Conservation (phyloP, 495 filamentous ascomycete species). For the Trypethelium eluteriae region DNA sequence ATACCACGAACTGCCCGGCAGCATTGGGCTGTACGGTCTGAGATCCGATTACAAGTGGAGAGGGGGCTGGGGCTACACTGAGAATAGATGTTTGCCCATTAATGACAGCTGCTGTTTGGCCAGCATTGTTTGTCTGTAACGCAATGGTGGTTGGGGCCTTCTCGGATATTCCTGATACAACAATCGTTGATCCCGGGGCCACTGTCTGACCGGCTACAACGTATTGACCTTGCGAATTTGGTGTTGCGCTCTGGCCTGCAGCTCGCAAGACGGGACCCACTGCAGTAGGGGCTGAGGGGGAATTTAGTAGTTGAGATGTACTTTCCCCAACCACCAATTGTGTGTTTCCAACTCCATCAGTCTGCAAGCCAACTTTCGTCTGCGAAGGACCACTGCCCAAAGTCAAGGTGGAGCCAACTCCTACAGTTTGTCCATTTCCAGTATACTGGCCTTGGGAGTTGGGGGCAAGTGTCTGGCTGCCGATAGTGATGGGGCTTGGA, state of each 20-base stretch:
- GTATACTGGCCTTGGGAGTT: neutral
- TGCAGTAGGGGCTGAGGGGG: neutral
- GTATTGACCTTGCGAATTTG: neutral
- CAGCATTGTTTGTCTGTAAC: neutral
- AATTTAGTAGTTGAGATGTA: neutral
- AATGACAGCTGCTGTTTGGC: constrained; percentile 1
- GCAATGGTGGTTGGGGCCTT: neutral
- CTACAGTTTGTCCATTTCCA: constrained; percentile 10
- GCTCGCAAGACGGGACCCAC: neutral
- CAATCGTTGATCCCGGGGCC: neutral
- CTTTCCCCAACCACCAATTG: constrained; percentile 9
- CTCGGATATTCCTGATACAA: neutral
- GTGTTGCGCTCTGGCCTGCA: neutral
- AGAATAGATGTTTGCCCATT: neutral
- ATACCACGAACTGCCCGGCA: constrained; percentile 13
- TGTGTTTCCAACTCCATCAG: neutral
- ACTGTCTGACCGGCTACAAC: neutral
- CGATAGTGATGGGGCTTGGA: neutral
- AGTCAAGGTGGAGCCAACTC: constrained; percentile 9
- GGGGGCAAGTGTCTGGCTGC: neutral
- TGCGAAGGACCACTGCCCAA: constrained; percentile 1
- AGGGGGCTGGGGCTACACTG: neutral
- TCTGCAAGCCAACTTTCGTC: constrained; percentile 12
- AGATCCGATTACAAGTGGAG: constrained; percentile 15
- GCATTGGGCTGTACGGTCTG: constrained; percentile 15